These are phyloP conservation scores for Puccinia novopanici DNA, from an alignment of 1,284 basidiomycete species.

Conservation along the genomic window DNA sequence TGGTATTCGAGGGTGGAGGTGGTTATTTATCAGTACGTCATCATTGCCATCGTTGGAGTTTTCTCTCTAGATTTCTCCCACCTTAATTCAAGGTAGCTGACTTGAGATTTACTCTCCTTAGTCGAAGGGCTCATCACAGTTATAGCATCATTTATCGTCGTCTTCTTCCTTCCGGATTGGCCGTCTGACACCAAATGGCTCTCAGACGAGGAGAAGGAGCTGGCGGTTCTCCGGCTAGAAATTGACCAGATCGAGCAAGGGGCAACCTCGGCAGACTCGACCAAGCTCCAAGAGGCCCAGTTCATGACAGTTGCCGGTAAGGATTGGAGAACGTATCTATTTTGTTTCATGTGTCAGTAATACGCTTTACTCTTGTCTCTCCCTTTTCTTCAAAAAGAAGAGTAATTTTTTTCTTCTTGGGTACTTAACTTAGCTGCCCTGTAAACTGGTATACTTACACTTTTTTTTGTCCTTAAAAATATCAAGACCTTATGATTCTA, in stretches of 20 bases:
- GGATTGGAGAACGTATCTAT: slow-evolving; percentile 59
- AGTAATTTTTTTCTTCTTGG: slow-evolving; percentile 51
- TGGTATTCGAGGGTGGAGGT: slow-evolving; percentile 53
- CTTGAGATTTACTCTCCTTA: not conserved
- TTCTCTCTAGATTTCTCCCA: not conserved
- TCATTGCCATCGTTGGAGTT: not conserved
- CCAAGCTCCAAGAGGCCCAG: slow-evolving; percentile 55
- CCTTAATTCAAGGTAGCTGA: not conserved
- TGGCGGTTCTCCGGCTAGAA: slow-evolving; percentile 61
- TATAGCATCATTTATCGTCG: slow-evolving; percentile 47
- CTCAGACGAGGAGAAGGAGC: slow-evolving; percentile 60
- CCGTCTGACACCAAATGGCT: slow-evolving; percentile 62
- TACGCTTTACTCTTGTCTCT: too few species aligned
- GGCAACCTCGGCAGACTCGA: slow-evolving; percentile 55
- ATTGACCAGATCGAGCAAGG: slow-evolving; percentile 57
- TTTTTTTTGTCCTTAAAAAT: too few species aligned
- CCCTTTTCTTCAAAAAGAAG: too few species aligned
- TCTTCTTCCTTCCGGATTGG: slow-evolving; percentile 60
- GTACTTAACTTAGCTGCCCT: not conserved
- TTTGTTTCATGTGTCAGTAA: slow-evolving; percentile 58
- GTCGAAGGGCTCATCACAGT: slow-evolving; percentile 43
- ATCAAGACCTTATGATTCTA: slow-evolving; percentile 13
- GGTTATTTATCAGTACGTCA: slow-evolving; percentile 56
- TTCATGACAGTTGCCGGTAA: slow-evolving; percentile 57
- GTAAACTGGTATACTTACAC: not conserved